Percentiles rank a stretch among this genome's conserved stretches.
Evolutionary conservation across 352 stramenopile genomes (phyloP).

Genomic region (Elongisporangium prolatum): DNA sequence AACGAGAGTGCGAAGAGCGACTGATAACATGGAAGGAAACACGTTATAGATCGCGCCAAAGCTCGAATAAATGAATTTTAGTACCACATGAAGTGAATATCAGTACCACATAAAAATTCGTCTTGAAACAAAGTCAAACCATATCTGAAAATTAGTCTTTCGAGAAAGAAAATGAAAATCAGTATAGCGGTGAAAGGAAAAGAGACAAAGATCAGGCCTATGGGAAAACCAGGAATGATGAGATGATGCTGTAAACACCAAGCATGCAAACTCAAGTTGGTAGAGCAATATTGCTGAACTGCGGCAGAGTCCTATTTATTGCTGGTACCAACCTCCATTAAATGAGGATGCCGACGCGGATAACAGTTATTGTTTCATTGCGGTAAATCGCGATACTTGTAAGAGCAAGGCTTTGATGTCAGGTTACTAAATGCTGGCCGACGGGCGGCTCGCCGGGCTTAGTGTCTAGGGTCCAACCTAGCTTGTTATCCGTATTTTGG

Average conservation of each 20-base stretch:
- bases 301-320: not conserved
- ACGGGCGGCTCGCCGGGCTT: too few species aligned
- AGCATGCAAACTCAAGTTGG: not conserved
- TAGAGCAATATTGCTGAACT: not conserved
- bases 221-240: slow-evolving; percentile 26
- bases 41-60: not conserved
- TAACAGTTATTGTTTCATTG: too few species aligned
- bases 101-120: slow-evolving; percentile 1
- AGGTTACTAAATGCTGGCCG: too few species aligned
- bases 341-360: not conserved
- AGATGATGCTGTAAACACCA: too few species aligned
- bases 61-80: slow-evolving; percentile 17
- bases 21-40: not conserved
- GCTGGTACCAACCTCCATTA: not conserved
- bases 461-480: too few species aligned
- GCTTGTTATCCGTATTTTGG: too few species aligned
- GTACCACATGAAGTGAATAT: slow-evolving; percentile 8
- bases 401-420: too few species aligned
- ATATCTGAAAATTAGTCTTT: not conserved
- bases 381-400: too few species aligned
- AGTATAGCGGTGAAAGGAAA: not conserved
- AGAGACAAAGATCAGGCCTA: not conserved
- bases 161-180: not conserved
- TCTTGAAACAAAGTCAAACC: not conserved
- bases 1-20: slow-evolving; percentile 18